A percentile compares a stretch with the other conserved stretches of the same genome.
Conservation (phyloP, 2,329 filamentous ascomycete species). For the Alternaria gansuensis region DNA sequence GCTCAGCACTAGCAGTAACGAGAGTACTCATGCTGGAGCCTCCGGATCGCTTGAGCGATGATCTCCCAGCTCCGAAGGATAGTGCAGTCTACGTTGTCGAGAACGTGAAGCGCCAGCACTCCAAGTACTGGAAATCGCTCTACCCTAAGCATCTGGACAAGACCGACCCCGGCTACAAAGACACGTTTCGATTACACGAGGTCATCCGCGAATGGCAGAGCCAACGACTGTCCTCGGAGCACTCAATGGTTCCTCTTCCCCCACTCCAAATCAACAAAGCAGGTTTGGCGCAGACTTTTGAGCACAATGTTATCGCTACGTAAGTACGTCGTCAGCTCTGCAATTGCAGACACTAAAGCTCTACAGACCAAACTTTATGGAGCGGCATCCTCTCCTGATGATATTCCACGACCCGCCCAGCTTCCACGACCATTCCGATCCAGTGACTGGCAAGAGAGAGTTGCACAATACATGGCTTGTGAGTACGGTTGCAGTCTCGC, state of each 20-base stretch:
- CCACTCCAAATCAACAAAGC: slow-evolving; percentile 78
- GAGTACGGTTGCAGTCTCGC: slow-evolving; percentile 55
- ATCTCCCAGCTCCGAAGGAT: slow-evolving; percentile 58
- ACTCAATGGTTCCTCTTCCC: slow-evolving; percentile 80
- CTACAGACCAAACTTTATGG: slow-evolving; percentile 68
- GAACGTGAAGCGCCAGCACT: slow-evolving; percentile 66
- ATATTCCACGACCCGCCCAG: slow-evolving; percentile 86
- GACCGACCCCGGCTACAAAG: slow-evolving; percentile 39
- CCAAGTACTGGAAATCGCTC: slow-evolving; percentile 86
- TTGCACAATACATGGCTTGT: slow-evolving; percentile 90
- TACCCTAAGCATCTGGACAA: slow-evolving; percentile 66
- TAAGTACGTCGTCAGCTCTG: slow-evolving; percentile 46
- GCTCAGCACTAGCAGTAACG: slow-evolving; percentile 89
- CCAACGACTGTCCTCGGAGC: slow-evolving; percentile 72
- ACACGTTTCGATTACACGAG: slow-evolving; percentile 73
- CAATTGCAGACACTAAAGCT: slow-evolving; percentile 3
- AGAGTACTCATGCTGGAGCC: slow-evolving; percentile 95
- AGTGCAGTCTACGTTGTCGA: slow-evolving; percentile 65
- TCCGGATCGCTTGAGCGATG: slow-evolving; percentile 67
- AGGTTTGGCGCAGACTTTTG: slow-evolving; percentile 76
- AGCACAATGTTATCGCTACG: slow-evolving; percentile 86
- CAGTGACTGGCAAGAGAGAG: slow-evolving; percentile 73
- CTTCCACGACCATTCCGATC: slow-evolving; percentile 55
- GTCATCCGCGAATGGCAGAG: slow-evolving; percentile 81
- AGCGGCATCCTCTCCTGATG: slow-evolving; percentile 74